Base-by-base conservation (phyloP, 163 green algal genomes). In the Picocystis sp. region DNA sequence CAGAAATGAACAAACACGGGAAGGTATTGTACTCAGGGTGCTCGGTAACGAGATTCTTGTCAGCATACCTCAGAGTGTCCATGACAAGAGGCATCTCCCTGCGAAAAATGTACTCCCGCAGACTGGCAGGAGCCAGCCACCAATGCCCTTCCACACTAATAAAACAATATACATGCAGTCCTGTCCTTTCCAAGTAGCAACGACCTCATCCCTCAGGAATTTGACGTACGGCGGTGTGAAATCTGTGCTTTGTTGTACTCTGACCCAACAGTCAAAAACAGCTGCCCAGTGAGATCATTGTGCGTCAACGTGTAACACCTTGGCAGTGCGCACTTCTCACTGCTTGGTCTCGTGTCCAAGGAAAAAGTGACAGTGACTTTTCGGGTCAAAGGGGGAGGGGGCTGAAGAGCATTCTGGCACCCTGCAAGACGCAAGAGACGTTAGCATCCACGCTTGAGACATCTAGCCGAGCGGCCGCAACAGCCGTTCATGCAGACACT, bases 51-150 rank as follows among this genome's bases (percentile, higher is more conserved):
- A 89, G 61, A 25, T 65, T 41, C 19, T 55, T 51, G 34, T 93
- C 82, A 6, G 82, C 82, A 58, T 81, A 82, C n/a, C 70, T 43
- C 5, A 93, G 72, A 12, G 75, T 79, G 52, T 92, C 81, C 19
- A 93, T 56, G 50, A 92, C 85, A 52, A 95, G 71, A 1, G 76
- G 74, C 69, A 95, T 87, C 52, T 95, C 85, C 2, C 87, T 62
- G n/a, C 79, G 63, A 60, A 95, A 95, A 44, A 95, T 89, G 64
- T 86, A 93, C 57, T 81, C 78, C 2, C 84, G 71, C 13, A 94
- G 67, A 47, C 64, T 33, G 2, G 84, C 77, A 14, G 84, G 82
- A 0, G 84, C 84, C 0, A 89, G 66, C 78, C 84, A 87, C 29
- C 29, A 38, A 11, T 70, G 47, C 56, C 81, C 81, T 53, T 86